Conservation (phyloP, 2,329 filamentous ascomycete species). For the Arthrobotrys conoides region DNA sequence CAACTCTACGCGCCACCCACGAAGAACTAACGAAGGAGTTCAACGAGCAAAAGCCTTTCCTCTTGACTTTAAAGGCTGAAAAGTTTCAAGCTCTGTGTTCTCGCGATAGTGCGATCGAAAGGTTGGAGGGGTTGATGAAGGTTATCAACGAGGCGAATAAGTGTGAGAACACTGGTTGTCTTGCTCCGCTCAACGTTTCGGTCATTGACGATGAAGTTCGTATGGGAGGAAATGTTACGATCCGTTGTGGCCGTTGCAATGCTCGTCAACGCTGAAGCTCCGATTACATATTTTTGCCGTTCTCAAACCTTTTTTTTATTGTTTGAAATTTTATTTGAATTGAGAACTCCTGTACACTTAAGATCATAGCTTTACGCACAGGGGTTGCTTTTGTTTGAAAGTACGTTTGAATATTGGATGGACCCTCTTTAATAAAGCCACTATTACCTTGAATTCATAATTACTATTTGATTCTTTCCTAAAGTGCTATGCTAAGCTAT, state of each 20-base stretch:
- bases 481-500: no score
- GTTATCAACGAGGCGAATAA: constrained; percentile 40
- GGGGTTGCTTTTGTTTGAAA: not conserved
- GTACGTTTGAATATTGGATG: not conserved
- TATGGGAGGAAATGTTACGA: constrained; percentile 20
- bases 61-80: constrained; percentile 31
- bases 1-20: not conserved
- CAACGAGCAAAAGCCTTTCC: constrained; percentile 9
- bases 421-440: not conserved
- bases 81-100: constrained; percentile 41
- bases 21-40: constrained; percentile 28
- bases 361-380: not conserved
- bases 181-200: constrained; percentile 17
- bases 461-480: not conserved
- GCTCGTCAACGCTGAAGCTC: constrained; percentile 27
- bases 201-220: constrained; percentile 45
- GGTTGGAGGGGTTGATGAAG: constrained; percentile 41
- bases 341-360: not conserved
- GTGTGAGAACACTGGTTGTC: constrained; percentile 40
- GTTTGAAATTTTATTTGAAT: not conserved
- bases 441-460: not conserved
- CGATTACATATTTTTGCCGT: not conserved
- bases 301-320: not conserved
- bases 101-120: constrained; percentile 20
- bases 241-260: constrained; percentile 43